A percentile compares a stretch with the other conserved stretches of the same genome.
Conservation (phyloP, 179 eudicot genomes). For the Heliamphora ciliata region DNA sequence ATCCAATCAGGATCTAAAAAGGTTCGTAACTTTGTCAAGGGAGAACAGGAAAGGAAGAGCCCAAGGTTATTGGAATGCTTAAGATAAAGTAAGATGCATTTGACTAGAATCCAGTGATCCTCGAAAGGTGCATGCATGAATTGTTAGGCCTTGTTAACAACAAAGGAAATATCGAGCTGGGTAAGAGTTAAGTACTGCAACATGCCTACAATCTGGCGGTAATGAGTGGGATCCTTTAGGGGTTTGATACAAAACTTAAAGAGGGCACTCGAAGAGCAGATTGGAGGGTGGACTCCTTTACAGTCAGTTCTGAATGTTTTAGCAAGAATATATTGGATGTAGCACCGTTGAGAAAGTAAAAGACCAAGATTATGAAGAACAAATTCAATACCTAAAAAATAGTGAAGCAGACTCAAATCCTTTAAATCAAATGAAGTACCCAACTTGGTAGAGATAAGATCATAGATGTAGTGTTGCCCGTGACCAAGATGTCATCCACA, state of each 20-base stretch:
- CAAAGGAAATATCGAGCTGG: not conserved
- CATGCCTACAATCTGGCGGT: not conserved
- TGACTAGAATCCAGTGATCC: conserved; percentile 2
- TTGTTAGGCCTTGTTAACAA: not conserved
- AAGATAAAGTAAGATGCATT: not conserved
- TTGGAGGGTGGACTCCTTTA: too few relatives aligned
- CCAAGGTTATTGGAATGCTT: not conserved
- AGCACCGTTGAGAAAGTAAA: too few relatives aligned
- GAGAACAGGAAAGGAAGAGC: not conserved
- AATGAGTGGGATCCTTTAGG: not conserved
- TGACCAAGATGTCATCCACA: not conserved
- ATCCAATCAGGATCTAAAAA: conserved; percentile 3
- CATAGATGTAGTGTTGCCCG: not conserved
- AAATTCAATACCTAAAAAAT: too few relatives aligned
- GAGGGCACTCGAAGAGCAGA: too few relatives aligned
- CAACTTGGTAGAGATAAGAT: too few relatives aligned
- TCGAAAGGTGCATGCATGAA: conserved; percentile 5
- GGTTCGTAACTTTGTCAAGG: not conserved
- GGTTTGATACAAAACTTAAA: too few relatives aligned
- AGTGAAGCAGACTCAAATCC: not conserved
- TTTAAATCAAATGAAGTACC: not conserved
- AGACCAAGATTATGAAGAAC: too few relatives aligned
- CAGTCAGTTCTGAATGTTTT: too few relatives aligned
- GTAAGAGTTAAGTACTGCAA: conserved; percentile 4
- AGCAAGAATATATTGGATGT: too few relatives aligned